Conservation (phyloP, 495 filamentous ascomycete species). For the Podospora australis region DNA sequence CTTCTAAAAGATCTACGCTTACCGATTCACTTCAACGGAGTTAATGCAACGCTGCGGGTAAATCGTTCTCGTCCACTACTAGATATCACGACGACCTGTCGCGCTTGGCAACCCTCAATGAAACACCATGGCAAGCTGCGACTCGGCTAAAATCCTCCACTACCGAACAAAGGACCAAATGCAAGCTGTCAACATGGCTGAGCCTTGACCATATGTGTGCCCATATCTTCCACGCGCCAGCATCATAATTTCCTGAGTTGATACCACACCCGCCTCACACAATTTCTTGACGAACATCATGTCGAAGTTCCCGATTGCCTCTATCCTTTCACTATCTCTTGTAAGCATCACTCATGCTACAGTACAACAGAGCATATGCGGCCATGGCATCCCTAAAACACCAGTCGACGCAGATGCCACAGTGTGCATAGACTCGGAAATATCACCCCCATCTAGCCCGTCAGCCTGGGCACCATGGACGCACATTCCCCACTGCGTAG, state of each 20-base stretch:
- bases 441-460: slow-evolving; percentile 2
- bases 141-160: background rate
- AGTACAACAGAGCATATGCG: background rate
- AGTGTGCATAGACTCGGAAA: too few relatives aligned
- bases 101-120: background rate
- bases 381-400: background rate
- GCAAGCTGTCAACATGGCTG: slow-evolving; percentile 5
- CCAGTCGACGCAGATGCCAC: background rate
- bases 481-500: slow-evolving; percentile 23
- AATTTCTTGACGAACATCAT: too few relatives aligned
- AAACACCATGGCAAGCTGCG: background rate
- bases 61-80: background rate
- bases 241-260: too few relatives aligned
- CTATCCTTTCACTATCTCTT: too few relatives aligned
- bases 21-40: too few relatives aligned
- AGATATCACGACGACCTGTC: background rate
- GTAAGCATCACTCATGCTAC: background rate
- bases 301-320: too few relatives aligned
- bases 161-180: background rate
- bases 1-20: too few relatives aligned
- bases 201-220: too few relatives aligned
- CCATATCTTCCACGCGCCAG: too few relatives aligned
- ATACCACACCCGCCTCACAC: too few relatives aligned
- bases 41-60: background rate
- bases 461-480: slow-evolving; percentile 27